Evolutionary conservation across 2,329 filamentous ascomycete genomes (phyloP), one percentile per base, ranked within the genome.

Genomic region (Zopfia rhizophila): DNA sequence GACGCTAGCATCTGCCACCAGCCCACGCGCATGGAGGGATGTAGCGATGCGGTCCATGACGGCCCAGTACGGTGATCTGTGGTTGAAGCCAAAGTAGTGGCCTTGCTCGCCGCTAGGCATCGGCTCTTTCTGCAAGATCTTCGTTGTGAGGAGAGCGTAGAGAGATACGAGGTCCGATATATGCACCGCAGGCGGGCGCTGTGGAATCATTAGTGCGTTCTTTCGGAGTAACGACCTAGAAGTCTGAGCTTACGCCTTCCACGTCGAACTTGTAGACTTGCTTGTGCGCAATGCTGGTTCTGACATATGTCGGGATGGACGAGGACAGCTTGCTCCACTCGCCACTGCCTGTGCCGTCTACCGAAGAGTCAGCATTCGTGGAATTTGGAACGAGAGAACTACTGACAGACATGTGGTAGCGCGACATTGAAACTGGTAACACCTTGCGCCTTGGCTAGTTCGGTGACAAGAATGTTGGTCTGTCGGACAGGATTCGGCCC

Each of bases 261-360:
- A 56, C 43, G 4, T 68, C 63, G 25, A 74, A 73, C 37, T 66
- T 72, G 38, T 70, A 55, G 2, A 72, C 67, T 1, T 38, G 33
- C 25, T 57, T 66, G 7, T 57, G 44, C 23, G 46, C 47, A 4
- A 72, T 65, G 45, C 65, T 65, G 0, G 63, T 51, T 32, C 66
- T 60, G 33, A 52, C 38, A 13, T 39, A 35, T 24, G 33, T 24
- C 14, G 52, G 49, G 23, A 50, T 43, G 25, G 7, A 11, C 13
- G 53, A 43, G 19, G 52, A 50, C 6, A 55, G 45, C 29, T 53
- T 49, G 12, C 42, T 36, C 40, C 52, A 46, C 19, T 53, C 40
- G 16, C 52, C 52, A n/a, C 28, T 53, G 23, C 52, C 52, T 24
- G 33, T 19, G 14, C 52, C 52, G 27, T 55, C 51, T 55, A 11